These are phyloP conservation scores for Cercophora samala DNA, from an alignment of 495 filamentous ascomycete genomes.

Conservation along the genomic window DNA sequence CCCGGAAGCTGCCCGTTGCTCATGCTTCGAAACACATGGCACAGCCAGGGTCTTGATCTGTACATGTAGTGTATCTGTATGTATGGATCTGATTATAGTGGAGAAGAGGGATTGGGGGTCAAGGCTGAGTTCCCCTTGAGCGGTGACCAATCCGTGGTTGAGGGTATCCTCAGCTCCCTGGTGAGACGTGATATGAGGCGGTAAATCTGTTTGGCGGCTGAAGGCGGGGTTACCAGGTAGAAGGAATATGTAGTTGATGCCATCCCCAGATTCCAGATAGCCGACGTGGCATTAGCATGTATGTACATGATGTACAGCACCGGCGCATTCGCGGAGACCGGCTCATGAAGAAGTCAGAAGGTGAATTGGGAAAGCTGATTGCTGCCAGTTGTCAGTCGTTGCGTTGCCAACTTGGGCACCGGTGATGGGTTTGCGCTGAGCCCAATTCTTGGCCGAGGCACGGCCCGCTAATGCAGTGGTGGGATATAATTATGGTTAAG, in stretches of 20 bases:
- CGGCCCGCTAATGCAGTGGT: not conserved
- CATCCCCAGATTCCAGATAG: not conserved
- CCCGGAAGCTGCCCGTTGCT: not conserved
- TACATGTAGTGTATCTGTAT: too few species aligned
- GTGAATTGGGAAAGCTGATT: not conserved
- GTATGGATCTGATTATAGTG: not conserved
- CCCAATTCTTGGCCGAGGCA: not conserved
- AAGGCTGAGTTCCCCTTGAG: not conserved
- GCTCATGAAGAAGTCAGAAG: not conserved
- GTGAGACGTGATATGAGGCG: not conserved
- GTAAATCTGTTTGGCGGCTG: not conserved
- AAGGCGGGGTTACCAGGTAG: not conserved
- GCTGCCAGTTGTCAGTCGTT: not conserved
- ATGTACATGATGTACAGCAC: not conserved
- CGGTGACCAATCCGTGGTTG: not conserved
- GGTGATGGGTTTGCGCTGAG: not conserved
- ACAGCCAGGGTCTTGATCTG: not conserved
- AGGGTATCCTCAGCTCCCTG: not conserved
- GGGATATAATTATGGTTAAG: not conserved
- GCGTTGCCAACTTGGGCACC: not conserved
- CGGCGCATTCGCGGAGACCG: not conserved
- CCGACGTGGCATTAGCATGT: not conserved
- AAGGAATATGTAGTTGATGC: not conserved
- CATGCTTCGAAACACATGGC: not conserved
- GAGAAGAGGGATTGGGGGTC: not conserved